Conservation (phyloP, 2,329 filamentous ascomycete genomes). For the Onygena corvina region DNA sequence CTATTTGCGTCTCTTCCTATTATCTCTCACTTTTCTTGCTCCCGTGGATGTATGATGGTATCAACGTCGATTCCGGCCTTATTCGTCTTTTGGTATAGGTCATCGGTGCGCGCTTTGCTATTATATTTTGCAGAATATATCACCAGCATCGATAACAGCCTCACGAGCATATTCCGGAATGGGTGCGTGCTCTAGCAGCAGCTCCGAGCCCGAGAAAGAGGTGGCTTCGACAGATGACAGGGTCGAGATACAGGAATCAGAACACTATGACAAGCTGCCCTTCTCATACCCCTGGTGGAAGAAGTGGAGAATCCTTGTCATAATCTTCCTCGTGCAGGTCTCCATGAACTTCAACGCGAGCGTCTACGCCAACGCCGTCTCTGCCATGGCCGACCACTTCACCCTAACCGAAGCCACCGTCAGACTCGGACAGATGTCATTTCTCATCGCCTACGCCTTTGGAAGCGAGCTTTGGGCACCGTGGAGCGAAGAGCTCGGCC, state of each 20-base stretch:
- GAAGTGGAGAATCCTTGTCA: constrained; percentile 56
- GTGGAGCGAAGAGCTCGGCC: constrained; percentile 70
- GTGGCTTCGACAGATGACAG: background rate
- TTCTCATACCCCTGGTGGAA: constrained; percentile 49
- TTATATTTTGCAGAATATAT: too few species aligned
- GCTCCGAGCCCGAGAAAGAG: background rate
- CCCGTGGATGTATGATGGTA: too few species aligned
- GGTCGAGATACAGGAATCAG: constrained; percentile 36
- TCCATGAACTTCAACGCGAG: constrained; percentile 71
- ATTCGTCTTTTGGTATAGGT: too few species aligned
- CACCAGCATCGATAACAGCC: too few species aligned
- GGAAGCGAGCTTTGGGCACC: constrained; percentile 81
- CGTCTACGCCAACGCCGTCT: constrained; percentile 56
- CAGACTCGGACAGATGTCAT: constrained; percentile 61
- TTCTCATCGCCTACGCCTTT: constrained; percentile 66
- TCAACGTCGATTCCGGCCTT: too few species aligned
- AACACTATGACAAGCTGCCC: constrained; percentile 54
- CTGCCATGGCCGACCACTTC: constrained; percentile 53
- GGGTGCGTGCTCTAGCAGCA: background rate
- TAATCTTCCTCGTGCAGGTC: constrained; percentile 59
- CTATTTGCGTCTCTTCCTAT: too few species aligned
- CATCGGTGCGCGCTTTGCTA: too few species aligned
- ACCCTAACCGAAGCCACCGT: constrained; percentile 54
- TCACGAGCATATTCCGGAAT: background rate
- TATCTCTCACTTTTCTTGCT: too few species aligned